These are phyloP conservation scores for Nakazawaea sp. DNA, from an alignment of 805 yeast species.

Conservation along the genomic window DNA sequence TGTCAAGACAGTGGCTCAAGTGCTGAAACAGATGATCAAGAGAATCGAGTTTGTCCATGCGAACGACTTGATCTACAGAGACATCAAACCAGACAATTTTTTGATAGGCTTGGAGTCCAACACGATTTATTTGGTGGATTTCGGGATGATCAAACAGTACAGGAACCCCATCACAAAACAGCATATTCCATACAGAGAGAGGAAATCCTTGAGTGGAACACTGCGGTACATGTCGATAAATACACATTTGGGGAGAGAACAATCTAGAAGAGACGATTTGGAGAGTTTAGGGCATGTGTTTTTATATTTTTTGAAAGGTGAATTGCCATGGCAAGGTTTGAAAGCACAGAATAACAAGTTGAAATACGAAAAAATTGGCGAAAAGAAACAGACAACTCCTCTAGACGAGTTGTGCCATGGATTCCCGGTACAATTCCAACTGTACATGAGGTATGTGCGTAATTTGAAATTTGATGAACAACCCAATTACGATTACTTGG, in stretches of 20 bases:
- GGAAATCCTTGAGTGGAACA: slow-evolving; percentile 76
- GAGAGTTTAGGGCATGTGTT: slow-evolving; percentile 81
- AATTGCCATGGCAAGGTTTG: slow-evolving; percentile 86
- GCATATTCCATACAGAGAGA: slow-evolving; percentile 78
- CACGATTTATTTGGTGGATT: slow-evolving; percentile 68
- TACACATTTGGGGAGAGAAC: slow-evolving; percentile 84
- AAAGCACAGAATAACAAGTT: slow-evolving; percentile 82
- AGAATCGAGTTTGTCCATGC: slow-evolving; percentile 70
- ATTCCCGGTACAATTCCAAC: slow-evolving; percentile 68
- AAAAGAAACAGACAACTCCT: slow-evolving; percentile 66
- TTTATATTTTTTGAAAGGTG: slow-evolving; percentile 71
- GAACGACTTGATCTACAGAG: slow-evolving; percentile 71
- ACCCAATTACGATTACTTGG: slow-evolving; percentile 67
- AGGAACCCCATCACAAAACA: slow-evolving; percentile 74
- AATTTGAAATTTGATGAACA: slow-evolving; percentile 69
- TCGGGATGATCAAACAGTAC: slow-evolving; percentile 84
- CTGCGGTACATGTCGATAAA: slow-evolving; percentile 85
- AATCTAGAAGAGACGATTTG: slow-evolving; percentile 75
- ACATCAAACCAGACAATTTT: slow-evolving; percentile 80
- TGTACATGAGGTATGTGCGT: slow-evolving; percentile 64
- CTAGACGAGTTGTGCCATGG: slow-evolving; percentile 56
- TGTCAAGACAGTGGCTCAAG: slow-evolving; percentile 64
- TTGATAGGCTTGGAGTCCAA: slow-evolving; percentile 67
- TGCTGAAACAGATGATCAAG: slow-evolving; percentile 73
- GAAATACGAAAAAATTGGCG: slow-evolving; percentile 80